Conservation (phyloP, 768 basidiomycete genomes). For the Pulveroboletus sp. region DNA sequence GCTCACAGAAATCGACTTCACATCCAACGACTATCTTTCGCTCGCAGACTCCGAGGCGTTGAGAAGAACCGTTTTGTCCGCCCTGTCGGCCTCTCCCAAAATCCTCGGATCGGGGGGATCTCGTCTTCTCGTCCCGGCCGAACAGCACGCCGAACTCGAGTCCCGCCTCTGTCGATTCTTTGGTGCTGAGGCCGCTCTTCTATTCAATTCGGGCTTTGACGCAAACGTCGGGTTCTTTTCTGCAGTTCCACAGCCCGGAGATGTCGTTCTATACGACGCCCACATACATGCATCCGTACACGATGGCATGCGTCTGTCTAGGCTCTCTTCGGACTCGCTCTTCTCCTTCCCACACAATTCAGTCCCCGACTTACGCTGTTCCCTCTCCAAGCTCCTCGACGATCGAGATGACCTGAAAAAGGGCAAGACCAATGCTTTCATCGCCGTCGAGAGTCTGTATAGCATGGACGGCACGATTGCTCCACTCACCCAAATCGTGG, state of each 20-base stretch:
- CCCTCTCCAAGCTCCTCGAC: conserved; percentile 40
- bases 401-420: conserved; percentile 35
- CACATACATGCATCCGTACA: conserved; percentile 89
- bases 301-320: conserved; percentile 76
- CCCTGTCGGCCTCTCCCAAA: conserved; percentile 45
- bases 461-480: conserved; percentile 95
- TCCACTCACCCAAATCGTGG: conserved; percentile 65
- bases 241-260: conserved; percentile 70
- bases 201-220: conserved; percentile 93
- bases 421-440: conserved; percentile 55
- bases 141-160: conserved; percentile 64
- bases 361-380: conserved; percentile 42
- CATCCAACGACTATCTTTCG: conserved; percentile 92
- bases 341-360: conserved; percentile 73
- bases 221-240: conserved; percentile 88
- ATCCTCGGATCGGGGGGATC: conserved; percentile 88
- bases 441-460: conserved; percentile 87
- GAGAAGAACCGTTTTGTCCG: conserved; percentile 53
- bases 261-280: conserved; percentile 79
- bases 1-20: conserved; percentile 53
- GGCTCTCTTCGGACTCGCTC: conserved; percentile 36
- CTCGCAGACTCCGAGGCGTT: conserved; percentile 58
- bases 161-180: conserved; percentile 63
- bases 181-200: conserved; percentile 55
- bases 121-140: conserved; percentile 66